Conservation (phyloP, 441 rosid genomes). For the Populus hybrid region DNA sequence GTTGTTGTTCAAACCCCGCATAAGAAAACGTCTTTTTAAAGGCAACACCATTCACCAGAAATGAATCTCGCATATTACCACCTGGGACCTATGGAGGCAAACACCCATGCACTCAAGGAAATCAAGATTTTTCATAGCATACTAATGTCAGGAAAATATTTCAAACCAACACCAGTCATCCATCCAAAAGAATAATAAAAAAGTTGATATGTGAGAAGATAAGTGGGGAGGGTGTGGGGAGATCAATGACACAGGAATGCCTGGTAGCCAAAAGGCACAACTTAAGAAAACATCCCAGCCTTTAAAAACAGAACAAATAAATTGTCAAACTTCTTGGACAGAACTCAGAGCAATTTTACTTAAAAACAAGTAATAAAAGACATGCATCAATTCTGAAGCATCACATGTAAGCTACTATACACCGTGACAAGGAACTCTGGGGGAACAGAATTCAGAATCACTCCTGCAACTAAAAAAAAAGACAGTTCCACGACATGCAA, state of each 20-base stretch:
- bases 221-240: neutral
- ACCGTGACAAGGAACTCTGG: neutral
- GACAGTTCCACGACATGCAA: neutral
- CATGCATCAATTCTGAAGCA: neutral
- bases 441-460: neutral
- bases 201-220: neutral
- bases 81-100: conserved; percentile 76
- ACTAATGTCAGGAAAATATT: neutral
- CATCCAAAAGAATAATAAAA: neutral
- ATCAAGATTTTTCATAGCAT: neutral
- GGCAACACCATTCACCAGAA: conserved; percentile 96
- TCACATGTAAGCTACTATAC: neutral
- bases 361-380: neutral
- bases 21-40: conserved; percentile 98
- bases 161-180: neutral
- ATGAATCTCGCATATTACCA: conserved; percentile 95
- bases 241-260: neutral
- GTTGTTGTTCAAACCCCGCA: conserved; percentile 99
- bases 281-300: neutral
- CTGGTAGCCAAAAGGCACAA: neutral
- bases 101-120: neutral
- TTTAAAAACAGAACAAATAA: neutral
- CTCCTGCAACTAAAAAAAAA: neutral
- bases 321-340: neutral
- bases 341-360: neutral